Base-by-base conservation (phyloP, 2,329 filamentous ascomycete species). In the Cladobotryum protrusum region DNA sequence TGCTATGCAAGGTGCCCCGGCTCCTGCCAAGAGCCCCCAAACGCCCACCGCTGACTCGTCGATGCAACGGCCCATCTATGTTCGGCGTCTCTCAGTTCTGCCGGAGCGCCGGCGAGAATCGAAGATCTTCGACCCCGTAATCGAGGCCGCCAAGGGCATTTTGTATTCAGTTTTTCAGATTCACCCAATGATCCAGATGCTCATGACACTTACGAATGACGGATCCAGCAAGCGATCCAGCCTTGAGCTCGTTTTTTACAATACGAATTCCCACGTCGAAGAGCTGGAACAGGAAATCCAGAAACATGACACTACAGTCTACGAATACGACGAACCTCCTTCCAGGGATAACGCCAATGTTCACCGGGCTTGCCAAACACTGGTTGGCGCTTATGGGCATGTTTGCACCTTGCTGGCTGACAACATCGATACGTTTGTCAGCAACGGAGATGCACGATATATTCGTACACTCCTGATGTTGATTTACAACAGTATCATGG, bases 121-220 rank as follows among this genome's bases (percentile, higher is more conserved):
- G 6, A 79, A 75, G 57, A 66, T 78, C 5, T 76, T 74, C 53
- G 81, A 85, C 57, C 80, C 81, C 1, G 72, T 85, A 3, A 68
- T 85, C 29, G 82, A 86, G 60, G 77, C 79, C 13, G 82, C 82
- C 29, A 85, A 85, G 61, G 82, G 82, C 24, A 79, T 85, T 19
- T 71, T 85, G 2, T 85, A 84, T 61, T 81, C 82, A 3, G 75
- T 85, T 29, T 85, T 85, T 54, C 81, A 85, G 61, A 81, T 85
- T 20, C 82, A 86, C 54, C 82, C 82, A 5, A 81, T 81, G 67
- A 83, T 86, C 52, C 81, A 85, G 63, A 81, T 79, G 66, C 70
- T 86, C 47, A 80, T 84, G 64, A 74, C 78, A 40, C 69, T 85
- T 44, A 77, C 80, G 43, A 79, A 75, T 56, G 81, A 85, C 52